These are phyloP conservation scores for Aspergillus sp. DNA, from an alignment of 2,329 filamentous ascomycete species.

Conservation along the genomic window DNA sequence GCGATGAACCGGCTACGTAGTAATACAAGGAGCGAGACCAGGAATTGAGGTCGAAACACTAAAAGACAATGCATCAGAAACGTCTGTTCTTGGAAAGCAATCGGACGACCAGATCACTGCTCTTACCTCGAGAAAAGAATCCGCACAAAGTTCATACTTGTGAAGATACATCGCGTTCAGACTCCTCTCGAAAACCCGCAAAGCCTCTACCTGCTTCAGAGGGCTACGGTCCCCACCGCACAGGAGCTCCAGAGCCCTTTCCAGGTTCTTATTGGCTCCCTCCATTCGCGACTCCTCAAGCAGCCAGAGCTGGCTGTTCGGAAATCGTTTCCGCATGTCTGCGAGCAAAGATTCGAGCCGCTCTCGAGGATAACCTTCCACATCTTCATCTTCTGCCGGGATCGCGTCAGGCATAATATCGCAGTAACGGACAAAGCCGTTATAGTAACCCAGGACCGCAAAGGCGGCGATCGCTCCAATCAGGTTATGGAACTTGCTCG, in stretches of 20 bases:
- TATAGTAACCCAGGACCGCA: slow-evolving; percentile 76
- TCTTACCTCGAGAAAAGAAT: slow-evolving; percentile 58
- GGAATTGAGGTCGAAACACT: slow-evolving; percentile 71
- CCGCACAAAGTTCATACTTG: slow-evolving; percentile 64
- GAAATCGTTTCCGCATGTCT: slow-evolving; percentile 69
- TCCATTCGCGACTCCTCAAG: slow-evolving; percentile 78
- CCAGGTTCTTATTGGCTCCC: slow-evolving; percentile 57
- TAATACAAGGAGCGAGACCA: slow-evolving; percentile 89
- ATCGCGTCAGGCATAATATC: slow-evolving; percentile 65
- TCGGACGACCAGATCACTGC: slow-evolving; percentile 3
- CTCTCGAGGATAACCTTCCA: slow-evolving; percentile 63
- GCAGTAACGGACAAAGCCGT: slow-evolving; percentile 73
- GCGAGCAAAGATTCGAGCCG: slow-evolving; percentile 59
- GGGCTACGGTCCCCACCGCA: slow-evolving; percentile 53
- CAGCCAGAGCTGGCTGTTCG: slow-evolving; percentile 74
- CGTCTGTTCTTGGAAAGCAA: slow-evolving; percentile 1
- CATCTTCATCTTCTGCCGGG: slow-evolving; percentile 42
- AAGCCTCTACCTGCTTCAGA: slow-evolving; percentile 79
- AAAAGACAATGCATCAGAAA: too few species aligned
- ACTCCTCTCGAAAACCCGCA: slow-evolving; percentile 77
- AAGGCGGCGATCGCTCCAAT: slow-evolving; percentile 87
- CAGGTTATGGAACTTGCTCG: slow-evolving; percentile 74
- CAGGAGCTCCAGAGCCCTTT: slow-evolving; percentile 60
- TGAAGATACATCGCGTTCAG: slow-evolving; percentile 72
- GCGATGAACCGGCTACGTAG: slow-evolving; percentile 71